Base-by-base conservation (phyloP, 306 rosid species). In the Casuarina glauca region DNA sequence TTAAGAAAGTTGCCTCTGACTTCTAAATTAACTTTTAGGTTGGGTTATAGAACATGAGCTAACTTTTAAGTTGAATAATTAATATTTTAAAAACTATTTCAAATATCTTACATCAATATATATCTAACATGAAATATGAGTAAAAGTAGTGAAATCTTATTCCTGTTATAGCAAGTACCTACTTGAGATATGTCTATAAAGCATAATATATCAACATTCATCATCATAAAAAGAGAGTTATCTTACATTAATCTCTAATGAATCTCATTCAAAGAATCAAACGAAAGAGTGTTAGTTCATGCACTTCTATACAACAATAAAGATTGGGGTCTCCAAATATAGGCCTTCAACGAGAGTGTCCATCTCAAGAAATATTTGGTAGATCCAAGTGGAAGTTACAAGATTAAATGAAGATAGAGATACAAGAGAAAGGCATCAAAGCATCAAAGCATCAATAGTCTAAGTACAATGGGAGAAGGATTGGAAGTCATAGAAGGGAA, bases 311-410 rank as follows among this genome's bases (percentile, higher is more conserved):
- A 26, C 32, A 77, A 94, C 86, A 82, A 94, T 84, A 78, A 90
- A 90, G 67, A 88, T 76, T 48, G 98, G 97, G 81, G 86, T 84
- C 66, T 86, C 87, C 61, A 77, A 44, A 51, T 93, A 90, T 7
- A 87, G 80, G 69, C 90, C 97, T 93, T 92, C 95, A 39, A 78
- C 84, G 62, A 81, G 94, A 80, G 88, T 73, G 66, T 92, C 91
- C 74, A 70, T 80, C 91, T 89, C 97, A 71, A 92, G 86, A 87
- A 94, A 90, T 82, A 86, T 94, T 97, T 92, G 97, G 80, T 52
- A 55, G 77, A 70, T 78, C 55, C 76, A 81, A 67, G 68, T 67
- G 70, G 43, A 46, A 74, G 68, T 49, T 36, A 67, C 72, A 50
- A 63, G 79, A 71, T 42, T 49, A 58, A 5, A 45, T 78, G 50